These are phyloP conservation scores for Solanum sejunctum DNA, from an alignment of 257 asterid species.

Conservation along the genomic window DNA sequence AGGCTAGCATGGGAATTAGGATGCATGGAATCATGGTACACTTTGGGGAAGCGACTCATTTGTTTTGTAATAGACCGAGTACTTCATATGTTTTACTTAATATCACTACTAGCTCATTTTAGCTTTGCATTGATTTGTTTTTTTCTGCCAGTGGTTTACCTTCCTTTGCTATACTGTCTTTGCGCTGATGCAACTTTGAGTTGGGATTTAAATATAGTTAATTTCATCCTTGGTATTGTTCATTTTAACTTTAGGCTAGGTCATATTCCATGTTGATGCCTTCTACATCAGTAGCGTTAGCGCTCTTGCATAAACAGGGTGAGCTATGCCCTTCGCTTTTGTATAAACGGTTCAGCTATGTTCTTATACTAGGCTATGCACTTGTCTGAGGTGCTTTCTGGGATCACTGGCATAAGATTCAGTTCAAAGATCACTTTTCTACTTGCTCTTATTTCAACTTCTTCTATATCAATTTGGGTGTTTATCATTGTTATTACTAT, in stretches of 20 bases:
- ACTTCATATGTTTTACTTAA: not conserved
- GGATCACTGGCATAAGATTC: not conserved
- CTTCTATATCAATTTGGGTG: not conserved
- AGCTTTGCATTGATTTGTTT: not conserved
- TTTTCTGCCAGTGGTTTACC: not conserved
- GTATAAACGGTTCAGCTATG: not conserved
- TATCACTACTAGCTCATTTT: not conserved
- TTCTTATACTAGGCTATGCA: not conserved
- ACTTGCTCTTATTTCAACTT: not conserved
- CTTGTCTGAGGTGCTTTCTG: not conserved
- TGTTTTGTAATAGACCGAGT: not conserved
- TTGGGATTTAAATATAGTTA: not conserved
- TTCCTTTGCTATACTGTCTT: not conserved
- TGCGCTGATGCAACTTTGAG: not conserved
- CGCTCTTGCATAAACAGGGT: not conserved
- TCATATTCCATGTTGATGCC: not conserved
- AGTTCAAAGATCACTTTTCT: not conserved
- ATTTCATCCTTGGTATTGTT: not conserved
- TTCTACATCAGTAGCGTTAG: not conserved
- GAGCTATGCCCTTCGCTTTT: not conserved
- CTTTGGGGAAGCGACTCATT: not conserved
- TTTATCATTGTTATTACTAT: not conserved
- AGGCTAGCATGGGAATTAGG: not conserved
- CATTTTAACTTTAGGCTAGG: not conserved
- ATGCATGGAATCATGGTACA: not conserved